Percentiles rank a stretch among this genome's conserved stretches.
Conservation (phyloP, 495 filamentous ascomycete species). For the Penicillium robsamsonii region DNA sequence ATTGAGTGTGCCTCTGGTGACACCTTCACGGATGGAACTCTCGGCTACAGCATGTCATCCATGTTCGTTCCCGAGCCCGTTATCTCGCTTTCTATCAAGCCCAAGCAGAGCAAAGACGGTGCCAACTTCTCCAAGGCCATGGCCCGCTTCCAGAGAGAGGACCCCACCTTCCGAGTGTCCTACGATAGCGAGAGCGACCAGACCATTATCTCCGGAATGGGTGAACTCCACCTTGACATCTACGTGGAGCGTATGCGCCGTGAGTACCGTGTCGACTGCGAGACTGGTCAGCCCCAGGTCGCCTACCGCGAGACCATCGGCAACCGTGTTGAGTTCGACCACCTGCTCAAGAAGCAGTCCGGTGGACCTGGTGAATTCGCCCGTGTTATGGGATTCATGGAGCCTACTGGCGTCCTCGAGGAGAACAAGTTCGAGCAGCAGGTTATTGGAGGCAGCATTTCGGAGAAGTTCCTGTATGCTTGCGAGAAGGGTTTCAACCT, state of each 20-base stretch:
- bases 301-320: slow-evolving; percentile 96
- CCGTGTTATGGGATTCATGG: slow-evolving; percentile 88
- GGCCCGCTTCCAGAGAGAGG: slow-evolving; percentile 97
- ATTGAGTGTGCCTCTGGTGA: slow-evolving; percentile 98
- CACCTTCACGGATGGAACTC: slow-evolving; percentile 90
- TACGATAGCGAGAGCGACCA: slow-evolving; percentile 88
- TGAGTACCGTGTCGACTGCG: slow-evolving; percentile 94
- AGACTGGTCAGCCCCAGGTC: slow-evolving; percentile 95
- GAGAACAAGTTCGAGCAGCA: slow-evolving; percentile 83
- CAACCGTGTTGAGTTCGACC: slow-evolving; percentile 76
- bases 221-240: slow-evolving; percentile 93
- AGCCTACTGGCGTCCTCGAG: slow-evolving; percentile 70
- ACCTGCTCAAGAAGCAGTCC: slow-evolving; percentile 91
- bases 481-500: slow-evolving; percentile 94
- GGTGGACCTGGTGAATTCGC: slow-evolving; percentile 97
- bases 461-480: slow-evolving; percentile 92
- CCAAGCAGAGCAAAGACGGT: slow-evolving; percentile 88
- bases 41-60: slow-evolving; percentile 95
- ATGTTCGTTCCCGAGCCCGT: slow-evolving; percentile 99
- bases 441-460: slow-evolving; percentile 85
- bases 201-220: slow-evolving; percentile 98
- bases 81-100: slow-evolving; percentile 95
- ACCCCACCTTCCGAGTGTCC: slow-evolving; percentile 94
- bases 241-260: slow-evolving; percentile 98
- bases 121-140: slow-evolving; percentile 98